Evolutionary conservation across 176 grass and related monocot genomes (phyloP), one percentile per base, ranked within the genome.

Genomic region (Cenchrus americanus): DNA sequence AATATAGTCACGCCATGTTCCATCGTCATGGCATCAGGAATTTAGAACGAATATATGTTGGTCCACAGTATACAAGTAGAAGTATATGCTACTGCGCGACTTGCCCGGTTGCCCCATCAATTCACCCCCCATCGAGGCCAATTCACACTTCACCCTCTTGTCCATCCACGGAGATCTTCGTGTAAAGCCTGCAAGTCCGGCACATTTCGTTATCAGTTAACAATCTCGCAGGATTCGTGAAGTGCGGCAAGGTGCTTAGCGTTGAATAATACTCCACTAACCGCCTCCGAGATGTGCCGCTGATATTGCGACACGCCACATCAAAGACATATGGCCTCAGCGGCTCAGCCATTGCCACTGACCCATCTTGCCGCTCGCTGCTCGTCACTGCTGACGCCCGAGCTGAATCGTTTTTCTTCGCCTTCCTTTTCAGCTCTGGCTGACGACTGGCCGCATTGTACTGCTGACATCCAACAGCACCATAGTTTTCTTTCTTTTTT

Each of bases 381-480:
- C 71, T 46, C 79, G 86, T 87, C 72, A 82, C n/a, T 76, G 86
- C 81, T 88, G 81, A 88, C 75, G 75, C 4, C 43, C 24, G 62
- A 50, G 30, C 75, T 19, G 46, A 51, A 51, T 32, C 21, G 18
- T 40, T 37, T 14, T 65, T 47, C 47, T 65, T 61, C 22, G 8
- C n/a, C 13, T 48, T 66, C 19, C 4, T 37, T 65, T 32, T 48
- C 80, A 23, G 3, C 27, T 50, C 60, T 41, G 30, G 44, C 70
- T 21, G n/a, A 37, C 34, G n/a, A 37, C 34, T 37, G 34, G 34
- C 34, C 34, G 15, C 58, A 21, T 50, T 21, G 62, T 21, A 50
- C 32, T 27, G 11, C 63, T 27, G 68, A 13, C 68, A 71, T 4
- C 3, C 15, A 57, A 52, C 46, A 81, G 9, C 61, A 6, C 12